These are phyloP conservation scores for Astrocystis sublimbata DNA, from an alignment of 495 filamentous ascomycete genomes.

Conservation along the genomic window DNA sequence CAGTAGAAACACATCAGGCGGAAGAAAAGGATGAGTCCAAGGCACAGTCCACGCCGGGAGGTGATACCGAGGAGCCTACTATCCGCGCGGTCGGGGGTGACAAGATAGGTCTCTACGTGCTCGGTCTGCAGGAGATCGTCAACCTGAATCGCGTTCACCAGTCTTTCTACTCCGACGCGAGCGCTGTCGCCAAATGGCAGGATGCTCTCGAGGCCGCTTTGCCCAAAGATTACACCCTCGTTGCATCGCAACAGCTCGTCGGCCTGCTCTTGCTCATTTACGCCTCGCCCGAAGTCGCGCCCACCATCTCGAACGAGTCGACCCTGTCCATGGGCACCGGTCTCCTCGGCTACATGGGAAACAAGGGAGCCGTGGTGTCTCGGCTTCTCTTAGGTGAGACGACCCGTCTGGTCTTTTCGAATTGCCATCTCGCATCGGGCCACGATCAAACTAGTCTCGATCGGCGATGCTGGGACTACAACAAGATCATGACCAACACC, in stretches of 20 bases:
- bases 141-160: slow-evolving; percentile 69
- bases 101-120: slow-evolving; percentile 82
- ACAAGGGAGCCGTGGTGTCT: slow-evolving; percentile 86
- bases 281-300: slow-evolving; percentile 70
- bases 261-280: slow-evolving; percentile 86
- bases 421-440: slow-evolving; percentile 87
- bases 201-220: slow-evolving; percentile 66
- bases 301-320: slow-evolving; percentile 73
- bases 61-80: slow-evolving; percentile 24
- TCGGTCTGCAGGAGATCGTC: slow-evolving; percentile 90
- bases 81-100: slow-evolving; percentile 46
- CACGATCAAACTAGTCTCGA: slow-evolving; percentile 75
- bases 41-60: background rate
- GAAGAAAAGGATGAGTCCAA: background rate
- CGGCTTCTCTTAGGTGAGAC: slow-evolving; percentile 88
- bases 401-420: slow-evolving; percentile 83
- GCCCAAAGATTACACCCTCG: slow-evolving; percentile 71
- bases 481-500: slow-evolving; percentile 71
- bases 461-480: slow-evolving; percentile 84
- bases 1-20: background rate
- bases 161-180: slow-evolving; percentile 70
- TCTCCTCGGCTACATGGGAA: slow-evolving; percentile 83
- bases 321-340: slow-evolving; percentile 75
- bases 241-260: slow-evolving; percentile 81
- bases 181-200: slow-evolving; percentile 75